phyloP scores from a whole-genome alignment of 169 alveolate species.

The Plasmodium vivax region DNA sequence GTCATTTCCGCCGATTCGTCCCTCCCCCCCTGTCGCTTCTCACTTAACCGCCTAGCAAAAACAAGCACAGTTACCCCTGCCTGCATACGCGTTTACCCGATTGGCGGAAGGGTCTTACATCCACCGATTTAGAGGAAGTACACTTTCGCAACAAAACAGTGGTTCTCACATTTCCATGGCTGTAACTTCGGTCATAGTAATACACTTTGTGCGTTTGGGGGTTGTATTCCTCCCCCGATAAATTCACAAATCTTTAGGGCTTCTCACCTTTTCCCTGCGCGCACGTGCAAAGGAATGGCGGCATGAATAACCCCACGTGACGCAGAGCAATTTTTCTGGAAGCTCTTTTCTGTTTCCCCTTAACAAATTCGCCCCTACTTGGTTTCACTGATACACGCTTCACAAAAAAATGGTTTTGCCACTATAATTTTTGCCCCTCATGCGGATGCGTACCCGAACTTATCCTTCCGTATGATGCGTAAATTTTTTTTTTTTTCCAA shows the following conservation, averaged over 20 bases:
- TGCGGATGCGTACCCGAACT: background rate
- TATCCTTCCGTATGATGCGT: background rate
- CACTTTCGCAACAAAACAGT: background rate
- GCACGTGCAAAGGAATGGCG: background rate
- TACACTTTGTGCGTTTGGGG: background rate
- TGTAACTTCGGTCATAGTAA: background rate
- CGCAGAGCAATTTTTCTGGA: background rate
- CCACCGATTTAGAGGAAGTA: conserved; percentile 5
- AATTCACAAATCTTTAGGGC: background rate
- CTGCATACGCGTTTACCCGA: background rate
- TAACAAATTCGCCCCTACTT: background rate
- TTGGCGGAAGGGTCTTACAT: background rate
- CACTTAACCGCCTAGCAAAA: background rate
- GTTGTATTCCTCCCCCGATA: background rate
- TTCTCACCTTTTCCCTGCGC: background rate
- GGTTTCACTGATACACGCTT: background rate
- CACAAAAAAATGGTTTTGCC: background rate
- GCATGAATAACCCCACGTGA: background rate
- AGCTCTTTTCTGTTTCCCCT: background rate
- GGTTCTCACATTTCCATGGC: background rate
- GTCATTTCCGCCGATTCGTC: background rate
- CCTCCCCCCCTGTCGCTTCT: background rate
- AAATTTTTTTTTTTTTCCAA: background rate
- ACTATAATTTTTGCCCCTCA: background rate
- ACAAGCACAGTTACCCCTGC: background rate